Conservation (phyloP, 768 basidiomycete species). For the Suillus alpinus region DNA sequence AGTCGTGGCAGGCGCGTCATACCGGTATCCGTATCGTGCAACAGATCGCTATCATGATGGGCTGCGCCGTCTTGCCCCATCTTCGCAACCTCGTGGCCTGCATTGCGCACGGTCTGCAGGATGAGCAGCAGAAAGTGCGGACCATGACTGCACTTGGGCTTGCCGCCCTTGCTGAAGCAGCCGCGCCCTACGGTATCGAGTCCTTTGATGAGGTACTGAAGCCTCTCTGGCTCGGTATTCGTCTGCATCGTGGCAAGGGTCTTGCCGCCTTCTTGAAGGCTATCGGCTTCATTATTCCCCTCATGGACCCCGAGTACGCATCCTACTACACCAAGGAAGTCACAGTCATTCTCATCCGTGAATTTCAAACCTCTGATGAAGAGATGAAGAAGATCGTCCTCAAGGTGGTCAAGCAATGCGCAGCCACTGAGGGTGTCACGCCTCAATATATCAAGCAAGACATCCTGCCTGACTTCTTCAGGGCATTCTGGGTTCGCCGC, state of each 20-base stretch:
- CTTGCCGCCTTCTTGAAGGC: conserved; percentile 82
- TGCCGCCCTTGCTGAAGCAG: conserved; percentile 94
- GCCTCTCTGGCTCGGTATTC: conserved; percentile 76
- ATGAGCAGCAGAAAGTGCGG: conserved; percentile 78
- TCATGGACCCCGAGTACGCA: conserved; percentile 99
- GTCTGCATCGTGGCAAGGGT: conserved; percentile 75
- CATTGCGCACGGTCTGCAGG: conserved; percentile 78
- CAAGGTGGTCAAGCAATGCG: conserved; percentile 98
- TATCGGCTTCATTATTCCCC: conserved; percentile 98
- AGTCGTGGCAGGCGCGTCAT: conserved; percentile 99
- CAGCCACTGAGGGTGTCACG: conserved; percentile 97
- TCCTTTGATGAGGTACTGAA: conserved; percentile 95
- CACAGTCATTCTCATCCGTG: conserved; percentile 93
- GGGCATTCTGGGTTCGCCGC: conserved; percentile 96
- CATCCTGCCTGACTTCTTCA: conserved; percentile 99
- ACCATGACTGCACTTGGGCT: conserved; percentile 77
- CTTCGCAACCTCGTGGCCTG: conserved; percentile 95
- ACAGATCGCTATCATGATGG: conserved; percentile 99
- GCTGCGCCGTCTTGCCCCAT: conserved; percentile 96
- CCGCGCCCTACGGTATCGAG: conserved; percentile 98
- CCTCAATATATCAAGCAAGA: conserved; percentile 95
- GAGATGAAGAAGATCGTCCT: conserved; percentile 99
- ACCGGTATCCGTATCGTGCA: conserved; percentile 99
- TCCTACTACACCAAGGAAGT: conserved; percentile 99
- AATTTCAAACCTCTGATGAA: conserved; percentile 98